Base-by-base conservation (phyloP, 2,329 filamentous ascomycete species). In the Diaporthe caulivora region DNA sequence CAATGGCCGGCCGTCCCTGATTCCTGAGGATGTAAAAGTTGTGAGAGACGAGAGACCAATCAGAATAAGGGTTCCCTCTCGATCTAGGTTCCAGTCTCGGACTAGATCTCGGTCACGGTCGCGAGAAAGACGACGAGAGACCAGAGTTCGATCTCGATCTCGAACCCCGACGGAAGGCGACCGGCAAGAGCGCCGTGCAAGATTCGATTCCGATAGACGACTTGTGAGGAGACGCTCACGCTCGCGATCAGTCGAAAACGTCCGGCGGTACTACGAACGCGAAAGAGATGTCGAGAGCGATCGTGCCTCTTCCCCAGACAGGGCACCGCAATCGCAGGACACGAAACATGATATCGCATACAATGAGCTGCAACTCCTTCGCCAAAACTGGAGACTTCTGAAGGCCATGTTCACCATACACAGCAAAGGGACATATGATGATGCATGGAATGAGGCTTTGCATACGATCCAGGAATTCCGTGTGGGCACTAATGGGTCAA, bases 351-450 rank as follows among this genome's bases (percentile, higher is more conserved):
- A 13, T 2, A 6, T 15, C 11, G 60, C 31, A 10, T 34, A 34
- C 29, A 29, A 64, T 64, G 60, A 49, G 42, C 29, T 64, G 26
- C 26, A 64, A 21, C 21, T 64, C 13, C 60, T 64, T 3, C 21
- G 21, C 11, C 60, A 64, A 29, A 64, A 64, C 29, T 64, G 60
- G 60, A 64, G 42, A 26, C 60, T 64, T 5, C 15, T 64, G 60
- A 24, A 49, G 26, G 44, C 11, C 31, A 49, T 15, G 7, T 64
- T 26, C n/a, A 17, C n/a, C 18, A 24, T 49, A 2, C 7, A 49
- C 42, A 49, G 18, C 40, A 34, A 49, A 34, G 42, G 42, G 11
- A 15, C n/a, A 21, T 64, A 64, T n/a, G 26, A 64, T 24, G 29
- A 64, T 18, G 60, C 60, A 26, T 24, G 10, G 4, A 18, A 0